phyloP scores from a whole-genome alignment of 1,284 basidiomycete genomes.

The Lignosus rhinocerotis region DNA sequence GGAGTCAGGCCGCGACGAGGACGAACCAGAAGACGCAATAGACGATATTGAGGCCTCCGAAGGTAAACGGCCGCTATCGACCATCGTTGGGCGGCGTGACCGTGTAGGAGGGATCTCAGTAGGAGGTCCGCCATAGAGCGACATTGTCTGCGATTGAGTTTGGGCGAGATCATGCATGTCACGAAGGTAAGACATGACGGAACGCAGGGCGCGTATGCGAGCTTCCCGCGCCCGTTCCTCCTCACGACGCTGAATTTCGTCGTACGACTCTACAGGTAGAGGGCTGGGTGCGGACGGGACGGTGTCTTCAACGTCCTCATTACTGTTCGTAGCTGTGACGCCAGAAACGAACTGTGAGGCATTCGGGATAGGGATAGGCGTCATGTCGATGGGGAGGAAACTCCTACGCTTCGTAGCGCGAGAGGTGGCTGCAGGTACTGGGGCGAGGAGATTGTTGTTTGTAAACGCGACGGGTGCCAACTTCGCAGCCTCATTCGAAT shows the following conservation, averaged over 20 bases:
- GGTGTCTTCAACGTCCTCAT: conserved; percentile 42
- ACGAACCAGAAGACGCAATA: conserved; percentile 21
- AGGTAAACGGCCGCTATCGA: conserved; percentile 54
- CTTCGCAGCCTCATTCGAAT: conserved; percentile 26
- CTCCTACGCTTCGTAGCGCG: conserved; percentile 74
- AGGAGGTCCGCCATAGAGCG: conserved; percentile 44
- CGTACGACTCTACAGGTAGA: conserved; percentile 40
- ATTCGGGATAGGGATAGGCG: conserved; percentile 60
- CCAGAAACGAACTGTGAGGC: conserved; percentile 61
- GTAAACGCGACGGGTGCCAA: conserved; percentile 23
- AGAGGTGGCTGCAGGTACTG: conserved; percentile 44
- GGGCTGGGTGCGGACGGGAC: conserved; percentile 40
- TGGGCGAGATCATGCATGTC: conserved; percentile 90
- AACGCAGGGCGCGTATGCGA: conserved; percentile 77
- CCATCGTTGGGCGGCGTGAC: conserved; percentile 63
- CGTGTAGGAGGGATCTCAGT: conserved; percentile 41
- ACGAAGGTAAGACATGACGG: conserved; percentile 91
- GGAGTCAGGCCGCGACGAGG: conserved; percentile 33
- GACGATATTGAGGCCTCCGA: conserved; percentile 43
- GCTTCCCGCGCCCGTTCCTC: conserved; percentile 70
- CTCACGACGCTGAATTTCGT: conserved; percentile 58
- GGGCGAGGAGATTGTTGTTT: conserved; percentile 44
- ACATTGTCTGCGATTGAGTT: conserved; percentile 52
- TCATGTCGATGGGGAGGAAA: conserved; percentile 79
- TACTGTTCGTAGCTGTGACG: conserved; percentile 45